Conservation (phyloP, 2,329 filamentous ascomycete genomes). For the Hypoxylon sp. region DNA sequence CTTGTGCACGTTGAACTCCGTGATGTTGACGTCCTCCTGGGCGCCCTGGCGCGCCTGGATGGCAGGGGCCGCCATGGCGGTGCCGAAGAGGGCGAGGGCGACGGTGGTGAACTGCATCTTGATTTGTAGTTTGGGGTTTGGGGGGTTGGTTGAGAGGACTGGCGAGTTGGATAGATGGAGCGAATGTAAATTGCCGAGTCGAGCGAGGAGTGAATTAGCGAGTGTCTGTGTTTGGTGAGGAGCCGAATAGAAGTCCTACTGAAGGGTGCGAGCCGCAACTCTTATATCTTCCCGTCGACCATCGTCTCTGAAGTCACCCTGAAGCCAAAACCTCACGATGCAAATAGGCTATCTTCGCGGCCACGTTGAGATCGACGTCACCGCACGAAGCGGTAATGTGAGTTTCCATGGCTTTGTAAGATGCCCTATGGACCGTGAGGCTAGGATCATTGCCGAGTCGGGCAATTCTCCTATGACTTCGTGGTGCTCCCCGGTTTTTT, state of each 20-base stretch:
- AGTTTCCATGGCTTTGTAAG: slow-evolving; percentile 7
- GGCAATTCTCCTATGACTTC: slow-evolving; percentile 12
- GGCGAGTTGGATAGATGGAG: background rate
- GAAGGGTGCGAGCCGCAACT: background rate
- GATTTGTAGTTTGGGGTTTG: slow-evolving; percentile 7
- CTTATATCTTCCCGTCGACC: slow-evolving; percentile 23
- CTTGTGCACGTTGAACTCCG: slow-evolving; percentile 48
- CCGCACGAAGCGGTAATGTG: slow-evolving; percentile 26
- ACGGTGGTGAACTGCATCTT: slow-evolving; percentile 49
- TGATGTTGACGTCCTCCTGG: slow-evolving; percentile 49
- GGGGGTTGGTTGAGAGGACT: background rate
- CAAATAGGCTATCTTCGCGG: background rate
- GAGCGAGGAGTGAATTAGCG: background rate
- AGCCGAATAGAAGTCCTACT: background rate
- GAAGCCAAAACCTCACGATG: slow-evolving; percentile 11
- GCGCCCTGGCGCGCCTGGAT: background rate
- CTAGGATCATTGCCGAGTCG: slow-evolving; percentile 27
- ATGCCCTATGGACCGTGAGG: background rate
- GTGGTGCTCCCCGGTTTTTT: background rate
- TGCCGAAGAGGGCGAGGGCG: slow-evolving; percentile 42
- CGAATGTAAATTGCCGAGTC: slow-evolving; percentile 7
- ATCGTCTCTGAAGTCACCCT: background rate
- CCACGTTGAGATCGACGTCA: slow-evolving; percentile 31
- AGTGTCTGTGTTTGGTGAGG: slow-evolving; percentile 18
- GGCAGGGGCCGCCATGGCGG: slow-evolving; percentile 35